Conservation (phyloP, 2,329 filamentous ascomycete genomes). For the Exophiala sideris region DNA sequence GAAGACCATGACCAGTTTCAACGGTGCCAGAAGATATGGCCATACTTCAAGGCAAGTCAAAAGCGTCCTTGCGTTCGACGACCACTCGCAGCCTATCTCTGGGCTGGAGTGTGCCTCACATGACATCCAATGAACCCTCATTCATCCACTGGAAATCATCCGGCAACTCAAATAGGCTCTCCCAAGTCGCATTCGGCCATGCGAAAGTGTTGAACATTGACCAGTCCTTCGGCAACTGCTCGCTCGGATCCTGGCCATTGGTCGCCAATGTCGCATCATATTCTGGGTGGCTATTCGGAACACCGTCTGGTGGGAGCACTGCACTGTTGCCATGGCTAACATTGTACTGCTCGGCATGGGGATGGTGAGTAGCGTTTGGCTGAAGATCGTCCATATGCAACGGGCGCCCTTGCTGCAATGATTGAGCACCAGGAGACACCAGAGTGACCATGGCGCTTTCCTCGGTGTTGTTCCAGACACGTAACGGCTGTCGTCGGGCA, state of each 20-base stretch:
- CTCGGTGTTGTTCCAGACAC: slow-evolving; percentile 16
- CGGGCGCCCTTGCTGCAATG: background rate
- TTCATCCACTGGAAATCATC: slow-evolving; percentile 15
- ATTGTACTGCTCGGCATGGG: background rate
- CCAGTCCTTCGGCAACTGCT: slow-evolving; percentile 7
- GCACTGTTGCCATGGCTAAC: background rate
- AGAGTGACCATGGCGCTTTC: slow-evolving; percentile 9
- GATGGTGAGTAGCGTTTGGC: background rate
- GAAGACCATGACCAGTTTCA: too few relatives aligned
- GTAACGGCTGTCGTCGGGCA: slow-evolving; percentile 7
- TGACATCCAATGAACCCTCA: slow-evolving; percentile 3
- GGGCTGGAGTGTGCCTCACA: background rate
- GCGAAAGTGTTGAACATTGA: slow-evolving; percentile 11
- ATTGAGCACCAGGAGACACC: slow-evolving; percentile 2
- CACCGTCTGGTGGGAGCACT: background rate
- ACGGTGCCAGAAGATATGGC: too few relatives aligned
- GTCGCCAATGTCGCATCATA: too few relatives aligned
- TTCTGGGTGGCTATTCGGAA: background rate
- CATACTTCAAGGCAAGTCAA: too few relatives aligned
- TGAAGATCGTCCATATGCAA: background rate
- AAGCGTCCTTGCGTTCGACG: too few relatives aligned
- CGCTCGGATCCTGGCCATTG: background rate
- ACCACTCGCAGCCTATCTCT: background rate
- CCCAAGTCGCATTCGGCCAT: slow-evolving; percentile 13
- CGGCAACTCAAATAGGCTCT: slow-evolving; percentile 14